Base-by-base conservation (phyloP, 768 basidiomycete genomes). In the Hypholoma fasciculare region DNA sequence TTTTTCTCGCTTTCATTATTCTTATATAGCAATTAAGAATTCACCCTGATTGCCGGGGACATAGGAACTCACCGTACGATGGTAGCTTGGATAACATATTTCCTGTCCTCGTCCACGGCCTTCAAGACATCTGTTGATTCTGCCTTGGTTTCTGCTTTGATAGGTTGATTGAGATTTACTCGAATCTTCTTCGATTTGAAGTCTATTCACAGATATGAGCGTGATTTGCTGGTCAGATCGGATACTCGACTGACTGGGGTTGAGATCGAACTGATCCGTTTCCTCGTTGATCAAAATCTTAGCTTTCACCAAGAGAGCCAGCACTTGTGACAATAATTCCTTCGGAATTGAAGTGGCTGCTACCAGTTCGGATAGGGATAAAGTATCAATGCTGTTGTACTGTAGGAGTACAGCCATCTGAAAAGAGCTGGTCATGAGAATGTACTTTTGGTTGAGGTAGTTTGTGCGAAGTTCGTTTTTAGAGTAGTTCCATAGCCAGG, bases 401-500 rank as follows among this genome's bases (percentile, higher is more conserved):
- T 95, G 94, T 58, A 94, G 71, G 38, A 98, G 80, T n/a, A 98
- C 88, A 9, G 92, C 92, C 84, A 92, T 92, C 74, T 99, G 97
- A 74, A 90, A 98, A 8, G 94, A 85, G 65, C 92, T 95, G 34
- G 93, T 94, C 88, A 95, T 92, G 69, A 98, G 77, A 65, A 96
- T 94, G 77, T 98, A 98, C 73, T 95, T 97, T 74, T 95, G 94
- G 67, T 88, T 89, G 54, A 93, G 80, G 74, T 97, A 94, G 68
- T 91, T 95, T 62, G 96, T 96, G 56, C 90, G 86, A 6, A 99
- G 82, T 71, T 99, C 97, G 75, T 96, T 96, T 78, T 96, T 96
- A 55, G 89, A 94, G 71, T 96, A 93, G 68, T 98, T 96, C 97
- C 97, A 99, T 9, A 98, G 76, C 96, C 96, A 99, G 0, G 93